Evolutionary conservation across 1,284 basidiomycete genomes (phyloP), one percentile per base, ranked within the genome.

Genomic region (Cutaneotrichosporon sp.): DNA sequence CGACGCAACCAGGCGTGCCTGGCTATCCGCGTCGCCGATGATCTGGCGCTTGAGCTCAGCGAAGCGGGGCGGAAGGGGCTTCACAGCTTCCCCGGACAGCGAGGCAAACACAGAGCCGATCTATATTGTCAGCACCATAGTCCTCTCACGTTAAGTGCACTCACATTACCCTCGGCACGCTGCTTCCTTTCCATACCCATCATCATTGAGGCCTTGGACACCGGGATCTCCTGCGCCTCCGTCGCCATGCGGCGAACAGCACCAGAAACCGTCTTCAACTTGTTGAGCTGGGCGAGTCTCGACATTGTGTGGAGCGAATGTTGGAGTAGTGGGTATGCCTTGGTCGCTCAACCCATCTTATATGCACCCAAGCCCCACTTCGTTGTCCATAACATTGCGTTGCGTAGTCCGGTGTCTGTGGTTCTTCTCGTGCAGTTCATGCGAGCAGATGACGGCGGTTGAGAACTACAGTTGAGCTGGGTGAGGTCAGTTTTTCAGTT

Each of bases 81-180:
- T 66, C 16, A 71, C 68, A 2, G 69, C 63, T 51, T 79, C 78
- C 10, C 75, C 74, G 2, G 79, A 78, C 6, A 84, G 72, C 0
- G 81, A 81, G 1, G 80, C 75, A 64, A 85, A 85, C 29, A 84
- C 80, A 14, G 77, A 76, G 2, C 79, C 79, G 49, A 86, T 84
- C 65, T 71, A 49, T 4, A 20, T n/a, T n/a, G 49, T 45, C 25
- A 37, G 26, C 17, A 10, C n/a, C n/a, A n/a, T n/a, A n/a, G n/a
- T n/a, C n/a, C n/a, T n/a, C n/a, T n/a, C n/a, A n/a, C n/a, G n/a
- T n/a, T n/a, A n/a, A 24, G 17, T 16, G 19, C 38, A 59, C 57
- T 55, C 48, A 59, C 57, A 29, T 55, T 47, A 1, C 57, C 57
- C 41, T 59, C 57, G 17, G 57, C 27, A n/a, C 57, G 53, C 38